Conservation (phyloP, 306 rosid species). For the Canavalia gladiata region DNA sequence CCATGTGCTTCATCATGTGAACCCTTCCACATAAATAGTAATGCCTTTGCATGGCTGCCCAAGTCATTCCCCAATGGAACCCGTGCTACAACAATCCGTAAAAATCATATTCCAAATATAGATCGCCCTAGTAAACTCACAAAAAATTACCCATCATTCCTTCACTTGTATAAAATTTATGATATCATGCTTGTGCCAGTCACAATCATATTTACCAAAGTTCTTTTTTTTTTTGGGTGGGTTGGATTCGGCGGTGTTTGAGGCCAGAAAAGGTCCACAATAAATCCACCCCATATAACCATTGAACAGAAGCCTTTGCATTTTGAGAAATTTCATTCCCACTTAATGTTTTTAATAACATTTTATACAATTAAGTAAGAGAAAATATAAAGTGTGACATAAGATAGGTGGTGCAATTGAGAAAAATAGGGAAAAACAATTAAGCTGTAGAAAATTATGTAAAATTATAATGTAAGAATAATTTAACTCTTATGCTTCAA, state of each 20-base stretch:
- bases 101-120: constrained; percentile 51
- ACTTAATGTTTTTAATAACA: too few relatives aligned
- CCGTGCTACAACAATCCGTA: constrained; percentile 44
- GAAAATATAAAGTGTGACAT: too few relatives aligned
- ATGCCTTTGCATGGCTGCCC: constrained; percentile 56
- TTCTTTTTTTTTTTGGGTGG: constrained; percentile 17
- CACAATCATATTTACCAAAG: constrained; percentile 36
- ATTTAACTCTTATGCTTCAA: background rate
- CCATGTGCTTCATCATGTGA: constrained; percentile 69
- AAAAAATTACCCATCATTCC: constrained; percentile 46
- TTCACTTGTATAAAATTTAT: constrained; percentile 42
- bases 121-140: constrained; percentile 37
- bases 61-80: constrained; percentile 48
- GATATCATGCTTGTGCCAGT: constrained; percentile 37
- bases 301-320: too few relatives aligned
- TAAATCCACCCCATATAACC: constrained; percentile 25
- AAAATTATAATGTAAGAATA: too few relatives aligned
- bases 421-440: too few relatives aligned
- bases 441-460: too few relatives aligned
- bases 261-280: constrained; percentile 36
- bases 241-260: constrained; percentile 32
- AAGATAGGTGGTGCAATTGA: too few relatives aligned
- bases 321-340: too few relatives aligned
- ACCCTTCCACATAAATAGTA: constrained; percentile 57
- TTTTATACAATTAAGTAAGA: too few relatives aligned